Percentiles rank a stretch among this genome's conserved stretches.
These are phyloP conservation scores for Trichophyton simii DNA, from an alignment of 2,329 filamentous ascomycete genomes.

Conservation along the genomic window DNA sequence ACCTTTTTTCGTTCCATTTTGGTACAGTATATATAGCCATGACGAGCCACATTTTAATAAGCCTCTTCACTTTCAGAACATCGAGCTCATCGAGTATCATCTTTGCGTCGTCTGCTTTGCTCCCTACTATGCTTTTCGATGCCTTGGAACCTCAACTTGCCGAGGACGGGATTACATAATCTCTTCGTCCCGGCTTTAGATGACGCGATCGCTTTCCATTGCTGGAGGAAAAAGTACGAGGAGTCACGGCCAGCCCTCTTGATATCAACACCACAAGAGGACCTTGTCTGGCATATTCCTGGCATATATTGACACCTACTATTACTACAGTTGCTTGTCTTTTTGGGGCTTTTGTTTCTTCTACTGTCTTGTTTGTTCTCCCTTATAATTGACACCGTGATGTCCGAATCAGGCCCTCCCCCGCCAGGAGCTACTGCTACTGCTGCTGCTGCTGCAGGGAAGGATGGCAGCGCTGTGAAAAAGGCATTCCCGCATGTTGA, in stretches of 20 bases:
- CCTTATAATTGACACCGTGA: slow-evolving; percentile 5
- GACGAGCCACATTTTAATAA: not conserved
- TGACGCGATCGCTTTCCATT: not conserved
- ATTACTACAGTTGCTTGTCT: not conserved
- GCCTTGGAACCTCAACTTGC: not conserved
- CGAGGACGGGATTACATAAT: not conserved
- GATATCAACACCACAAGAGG: not conserved
- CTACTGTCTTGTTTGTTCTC: not conserved
- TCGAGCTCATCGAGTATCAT: not conserved
- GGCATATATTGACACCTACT: not conserved
- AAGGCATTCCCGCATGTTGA: slow-evolving; percentile 54
- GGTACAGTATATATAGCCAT: not conserved
- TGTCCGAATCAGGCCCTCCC: slow-evolving; percentile 9
- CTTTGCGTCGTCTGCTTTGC: not conserved
- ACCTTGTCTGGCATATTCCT: not conserved
- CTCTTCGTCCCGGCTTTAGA: not conserved
- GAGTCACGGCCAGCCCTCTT: not conserved
- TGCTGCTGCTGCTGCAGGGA: not conserved
- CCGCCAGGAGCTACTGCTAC: not conserved
- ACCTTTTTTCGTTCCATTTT: not conserved
- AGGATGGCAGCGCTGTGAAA: slow-evolving; percentile 7
- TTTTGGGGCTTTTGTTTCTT: not conserved
- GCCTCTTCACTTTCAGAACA: not conserved
- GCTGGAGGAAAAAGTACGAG: not conserved
- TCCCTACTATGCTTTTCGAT: not conserved